Evolutionary conservation across 306 rosid species (phyloP).

Genomic region (Citrullus amarus): DNA sequence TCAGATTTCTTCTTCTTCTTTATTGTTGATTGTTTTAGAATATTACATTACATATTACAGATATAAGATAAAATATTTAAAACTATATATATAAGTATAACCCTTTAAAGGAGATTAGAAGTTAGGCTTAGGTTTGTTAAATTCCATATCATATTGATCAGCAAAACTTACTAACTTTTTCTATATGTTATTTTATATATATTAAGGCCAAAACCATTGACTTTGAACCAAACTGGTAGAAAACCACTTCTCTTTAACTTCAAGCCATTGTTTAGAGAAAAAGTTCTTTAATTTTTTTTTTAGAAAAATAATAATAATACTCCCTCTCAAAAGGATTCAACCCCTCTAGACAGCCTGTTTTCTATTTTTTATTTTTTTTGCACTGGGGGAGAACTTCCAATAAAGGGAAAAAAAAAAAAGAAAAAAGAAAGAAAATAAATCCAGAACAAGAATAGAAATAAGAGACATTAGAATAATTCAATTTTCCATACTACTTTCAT

Average conservation of each 20-base stretch:
- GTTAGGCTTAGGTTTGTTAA: background rate
- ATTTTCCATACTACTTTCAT: background rate
- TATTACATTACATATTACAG: background rate
- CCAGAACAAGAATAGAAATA: too few species aligned
- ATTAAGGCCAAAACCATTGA: background rate
- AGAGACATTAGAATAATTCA: background rate
- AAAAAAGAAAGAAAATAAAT: background rate
- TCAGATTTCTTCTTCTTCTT: background rate
- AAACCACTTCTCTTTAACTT: background rate
- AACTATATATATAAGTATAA: too few species aligned
- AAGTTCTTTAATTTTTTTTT: background rate
- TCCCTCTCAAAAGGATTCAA: background rate
- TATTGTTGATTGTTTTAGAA: background rate
- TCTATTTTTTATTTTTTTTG: too few species aligned
- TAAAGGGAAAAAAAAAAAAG: background rate
- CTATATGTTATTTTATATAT: background rate
- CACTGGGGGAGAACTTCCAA: background rate
- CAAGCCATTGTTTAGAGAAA: background rate
- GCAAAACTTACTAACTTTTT: background rate
- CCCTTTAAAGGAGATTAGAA: too few species aligned
- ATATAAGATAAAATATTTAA: too few species aligned
- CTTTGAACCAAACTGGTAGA: conserved; percentile 1
- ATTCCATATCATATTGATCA: background rate
- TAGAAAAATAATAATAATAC: too few species aligned
- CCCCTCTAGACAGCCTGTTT: background rate